These are phyloP conservation scores for Daedaleopsis nitida DNA, from an alignment of 768 basidiomycete genomes.

Conservation along the genomic window DNA sequence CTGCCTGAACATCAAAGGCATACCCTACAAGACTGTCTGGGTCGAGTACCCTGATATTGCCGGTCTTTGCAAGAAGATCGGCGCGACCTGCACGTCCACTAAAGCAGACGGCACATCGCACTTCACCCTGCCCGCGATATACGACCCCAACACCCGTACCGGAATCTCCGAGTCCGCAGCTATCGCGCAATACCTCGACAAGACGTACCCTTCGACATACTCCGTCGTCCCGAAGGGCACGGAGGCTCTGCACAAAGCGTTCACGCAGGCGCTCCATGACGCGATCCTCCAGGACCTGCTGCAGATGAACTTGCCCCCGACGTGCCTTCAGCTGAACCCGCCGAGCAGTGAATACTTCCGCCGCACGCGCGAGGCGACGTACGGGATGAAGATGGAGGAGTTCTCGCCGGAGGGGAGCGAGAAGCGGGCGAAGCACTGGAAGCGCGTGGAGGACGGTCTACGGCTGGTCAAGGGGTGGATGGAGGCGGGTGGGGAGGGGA, in stretches of 20 bases:
- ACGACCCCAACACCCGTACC: constrained; percentile 45
- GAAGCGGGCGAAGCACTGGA: constrained; percentile 39
- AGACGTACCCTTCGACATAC: constrained; percentile 47
- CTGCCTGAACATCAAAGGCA: constrained; percentile 42
- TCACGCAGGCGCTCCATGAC: constrained; percentile 21
- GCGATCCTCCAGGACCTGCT: neutral
- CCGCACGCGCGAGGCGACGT: constrained; percentile 33
- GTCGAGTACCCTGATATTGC: constrained; percentile 55
- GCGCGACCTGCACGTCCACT: constrained; percentile 37
- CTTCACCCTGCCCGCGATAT: constrained; percentile 54
- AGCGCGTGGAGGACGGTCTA: constrained; percentile 33
- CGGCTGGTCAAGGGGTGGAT: constrained; percentile 32
- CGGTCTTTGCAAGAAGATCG: constrained; percentile 35
- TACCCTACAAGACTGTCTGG: constrained; percentile 51
- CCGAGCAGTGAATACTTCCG: constrained; percentile 43
- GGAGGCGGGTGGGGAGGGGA: constrained; percentile 21
- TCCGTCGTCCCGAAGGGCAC: constrained; percentile 42
- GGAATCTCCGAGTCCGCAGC: constrained; percentile 44
- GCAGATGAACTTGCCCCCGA: constrained; percentile 11
- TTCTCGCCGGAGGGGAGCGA: constrained; percentile 32
- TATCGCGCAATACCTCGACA: constrained; percentile 56
- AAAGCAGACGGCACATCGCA: constrained; percentile 34
- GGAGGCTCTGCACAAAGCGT: constrained; percentile 43
- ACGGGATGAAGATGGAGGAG: constrained; percentile 41
- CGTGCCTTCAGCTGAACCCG: constrained; percentile 31